A percentile compares a stretch with the other conserved stretches of the same genome.
phyloP scores from a whole-genome alignment of 352 stramenopile genomes.

The Pelagophyceae sp. region DNA sequence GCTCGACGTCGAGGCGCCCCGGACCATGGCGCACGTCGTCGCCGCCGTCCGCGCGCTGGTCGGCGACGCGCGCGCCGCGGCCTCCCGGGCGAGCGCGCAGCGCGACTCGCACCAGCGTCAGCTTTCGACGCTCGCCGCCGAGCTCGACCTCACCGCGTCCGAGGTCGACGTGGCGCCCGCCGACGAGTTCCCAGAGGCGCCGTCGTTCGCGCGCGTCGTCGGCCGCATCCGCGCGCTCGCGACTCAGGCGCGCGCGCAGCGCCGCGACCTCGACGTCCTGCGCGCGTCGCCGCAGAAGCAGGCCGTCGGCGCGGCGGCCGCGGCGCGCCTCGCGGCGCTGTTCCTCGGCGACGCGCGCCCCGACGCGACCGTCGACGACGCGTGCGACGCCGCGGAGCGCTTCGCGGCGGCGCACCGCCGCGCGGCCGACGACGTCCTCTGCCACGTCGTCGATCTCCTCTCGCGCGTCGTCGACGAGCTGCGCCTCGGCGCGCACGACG shows the following conservation, averaged over 20 bases:
- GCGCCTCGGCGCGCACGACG: not conserved
- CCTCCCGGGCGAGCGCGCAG: not conserved
- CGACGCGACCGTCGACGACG: not conserved
- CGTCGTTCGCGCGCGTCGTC: no score
- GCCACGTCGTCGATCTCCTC: not conserved
- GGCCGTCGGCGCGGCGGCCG: not conserved
- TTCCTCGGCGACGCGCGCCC: not conserved
- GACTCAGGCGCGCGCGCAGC: no score
- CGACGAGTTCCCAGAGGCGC: no score
- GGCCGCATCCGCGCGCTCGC: no score
- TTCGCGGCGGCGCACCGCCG: not conserved
- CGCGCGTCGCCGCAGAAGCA: not conserved
- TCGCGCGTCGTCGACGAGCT: not conserved
- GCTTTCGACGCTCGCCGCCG: no score
- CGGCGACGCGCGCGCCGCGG: not conserved
- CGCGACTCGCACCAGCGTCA: not conserved
- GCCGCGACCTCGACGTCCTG: no score
- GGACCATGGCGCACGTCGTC: not conserved
- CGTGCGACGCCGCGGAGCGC: not conserved
- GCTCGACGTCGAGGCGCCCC: not conserved
- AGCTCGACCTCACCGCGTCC: no score
- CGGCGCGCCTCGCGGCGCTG: no score
- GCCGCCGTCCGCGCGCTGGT: not conserved
- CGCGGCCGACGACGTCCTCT: not conserved
- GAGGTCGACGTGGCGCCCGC: no score